phyloP scores from a whole-genome alignment of 768 basidiomycete species.

The Rickenella mellea region DNA sequence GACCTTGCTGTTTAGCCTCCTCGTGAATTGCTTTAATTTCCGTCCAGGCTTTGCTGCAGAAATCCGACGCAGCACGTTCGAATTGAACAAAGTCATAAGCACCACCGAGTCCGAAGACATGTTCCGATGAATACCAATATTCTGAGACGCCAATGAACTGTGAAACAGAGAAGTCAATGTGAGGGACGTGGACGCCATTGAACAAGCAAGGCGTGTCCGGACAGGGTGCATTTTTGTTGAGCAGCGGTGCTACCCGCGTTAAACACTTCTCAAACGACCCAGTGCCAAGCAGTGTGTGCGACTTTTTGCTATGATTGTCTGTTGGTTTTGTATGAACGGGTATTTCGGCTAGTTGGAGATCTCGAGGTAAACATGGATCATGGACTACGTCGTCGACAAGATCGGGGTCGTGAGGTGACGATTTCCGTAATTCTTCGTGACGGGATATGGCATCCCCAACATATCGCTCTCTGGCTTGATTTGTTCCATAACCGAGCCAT shows the following conservation, averaged over 20 bases:
- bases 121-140: conserved; percentile 99
- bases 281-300: conserved; percentile 68
- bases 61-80: conserved; percentile 83
- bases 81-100: conserved; percentile 95
- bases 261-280: conserved; percentile 89
- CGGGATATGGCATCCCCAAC: conserved; percentile 56
- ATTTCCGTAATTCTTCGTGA: conserved; percentile 31
- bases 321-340: conserved; percentile 34
- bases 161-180: conserved; percentile 87
- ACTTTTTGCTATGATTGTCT: conserved; percentile 33
- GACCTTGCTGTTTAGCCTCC: conserved; percentile 34
- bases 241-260: conserved; percentile 55
- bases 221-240: conserved; percentile 82
- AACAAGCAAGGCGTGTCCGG: conserved; percentile 82
- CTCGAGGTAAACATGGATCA: conserved; percentile 88
- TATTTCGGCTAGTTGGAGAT: conserved; percentile 51
- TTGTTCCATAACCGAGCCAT: conserved; percentile 97
- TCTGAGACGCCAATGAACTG: conserved; percentile 97
- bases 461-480: conserved; percentile 92
- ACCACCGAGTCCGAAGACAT: conserved; percentile 90
- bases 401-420: conserved; percentile 2
- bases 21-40: conserved; percentile 63
- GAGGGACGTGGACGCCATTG: conserved; percentile 88
- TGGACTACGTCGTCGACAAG: too few relatives aligned
- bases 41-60: conserved; percentile 74